These are phyloP conservation scores for Rhizodiscina lignyota DNA, from an alignment of 495 filamentous ascomycete genomes.

Conservation along the genomic window DNA sequence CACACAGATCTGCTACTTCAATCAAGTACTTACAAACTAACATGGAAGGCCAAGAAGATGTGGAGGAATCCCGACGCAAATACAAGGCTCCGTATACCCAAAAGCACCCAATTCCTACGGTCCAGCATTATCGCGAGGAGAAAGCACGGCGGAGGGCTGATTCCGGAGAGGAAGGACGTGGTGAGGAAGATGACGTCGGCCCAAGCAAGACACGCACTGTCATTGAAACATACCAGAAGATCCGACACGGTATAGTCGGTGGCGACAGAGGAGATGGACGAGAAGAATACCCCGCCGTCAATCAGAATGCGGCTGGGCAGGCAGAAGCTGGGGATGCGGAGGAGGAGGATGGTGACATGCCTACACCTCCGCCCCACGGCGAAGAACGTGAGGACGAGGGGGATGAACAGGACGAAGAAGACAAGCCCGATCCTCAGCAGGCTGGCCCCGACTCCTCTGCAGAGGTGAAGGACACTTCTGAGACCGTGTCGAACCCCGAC, in stretches of 20 bases:
- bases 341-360: neutral
- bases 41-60: conserved; percentile 22
- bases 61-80: conserved; percentile 26
- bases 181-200: conserved; percentile 6
- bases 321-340: conserved; percentile 13
- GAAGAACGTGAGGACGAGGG: conserved; percentile 3
- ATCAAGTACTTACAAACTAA: no score
- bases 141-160: conserved; percentile 29
- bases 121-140: conserved; percentile 43
- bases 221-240: conserved; percentile 6
- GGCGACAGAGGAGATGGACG: neutral
- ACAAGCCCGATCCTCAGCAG: conserved; percentile 22
- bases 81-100: conserved; percentile 35
- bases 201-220: conserved; percentile 7
- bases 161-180: conserved; percentile 8
- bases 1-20: no score
- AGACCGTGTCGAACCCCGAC: conserved; percentile 30
- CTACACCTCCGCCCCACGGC: neutral
- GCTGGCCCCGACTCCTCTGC: conserved; percentile 18
- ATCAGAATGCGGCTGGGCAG: conserved; percentile 7
- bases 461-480: conserved; percentile 32
- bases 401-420: conserved; percentile 8
- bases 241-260: conserved; percentile 4
- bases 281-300: neutral
- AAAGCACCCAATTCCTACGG: conserved; percentile 43